phyloP scores from a whole-genome alignment of 2,329 filamentous ascomycete genomes.

The Trichoderma asperellum region DNA sequence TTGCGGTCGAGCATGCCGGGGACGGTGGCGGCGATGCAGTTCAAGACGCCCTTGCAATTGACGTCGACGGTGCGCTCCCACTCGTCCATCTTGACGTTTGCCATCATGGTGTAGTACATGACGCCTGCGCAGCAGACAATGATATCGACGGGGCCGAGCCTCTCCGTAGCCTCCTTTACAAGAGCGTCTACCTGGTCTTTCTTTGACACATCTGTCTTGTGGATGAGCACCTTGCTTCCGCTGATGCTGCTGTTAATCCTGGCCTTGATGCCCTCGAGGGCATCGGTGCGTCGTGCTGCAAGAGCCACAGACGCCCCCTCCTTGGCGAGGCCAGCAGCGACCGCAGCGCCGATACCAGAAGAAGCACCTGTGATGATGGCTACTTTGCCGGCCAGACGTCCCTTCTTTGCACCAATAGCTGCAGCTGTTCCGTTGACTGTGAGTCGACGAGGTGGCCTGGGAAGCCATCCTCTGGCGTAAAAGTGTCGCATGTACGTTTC shows the following conservation, averaged over 20 bases:
- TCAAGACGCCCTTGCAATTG: slow-evolving; percentile 81
- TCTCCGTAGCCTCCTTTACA: slow-evolving; percentile 58
- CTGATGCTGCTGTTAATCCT: slow-evolving; percentile 56
- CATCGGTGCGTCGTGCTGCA: slow-evolving; percentile 70
- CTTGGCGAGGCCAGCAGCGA: slow-evolving; percentile 67
- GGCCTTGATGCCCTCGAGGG: slow-evolving; percentile 68
- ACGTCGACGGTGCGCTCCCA: slow-evolving; percentile 85
- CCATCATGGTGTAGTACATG: slow-evolving; percentile 91
- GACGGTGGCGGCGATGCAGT: slow-evolving; percentile 71
- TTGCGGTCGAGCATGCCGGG: slow-evolving; percentile 73
- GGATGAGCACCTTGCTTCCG: slow-evolving; percentile 66
- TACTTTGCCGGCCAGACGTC: slow-evolving; percentile 68
- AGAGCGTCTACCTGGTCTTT: slow-evolving; percentile 68
- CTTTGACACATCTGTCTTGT: slow-evolving; percentile 73
- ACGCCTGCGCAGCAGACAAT: slow-evolving; percentile 81
- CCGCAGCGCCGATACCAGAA: slow-evolving; percentile 77
- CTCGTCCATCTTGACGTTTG: slow-evolving; percentile 71
- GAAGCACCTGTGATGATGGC: slow-evolving; percentile 80
- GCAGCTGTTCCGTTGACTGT: slow-evolving; percentile 36
- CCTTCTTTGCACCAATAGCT: slow-evolving; percentile 41
- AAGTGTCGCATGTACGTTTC: slow-evolving; percentile 81
- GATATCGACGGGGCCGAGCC: slow-evolving; percentile 75
- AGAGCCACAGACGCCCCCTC: slow-evolving; percentile 75
- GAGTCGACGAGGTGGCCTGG: slow-evolving; percentile 60
- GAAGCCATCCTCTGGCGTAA: slow-evolving; percentile 78